These are phyloP conservation scores for Allium cepa DNA, from an alignment of 106 monocot species.

Conservation along the genomic window DNA sequence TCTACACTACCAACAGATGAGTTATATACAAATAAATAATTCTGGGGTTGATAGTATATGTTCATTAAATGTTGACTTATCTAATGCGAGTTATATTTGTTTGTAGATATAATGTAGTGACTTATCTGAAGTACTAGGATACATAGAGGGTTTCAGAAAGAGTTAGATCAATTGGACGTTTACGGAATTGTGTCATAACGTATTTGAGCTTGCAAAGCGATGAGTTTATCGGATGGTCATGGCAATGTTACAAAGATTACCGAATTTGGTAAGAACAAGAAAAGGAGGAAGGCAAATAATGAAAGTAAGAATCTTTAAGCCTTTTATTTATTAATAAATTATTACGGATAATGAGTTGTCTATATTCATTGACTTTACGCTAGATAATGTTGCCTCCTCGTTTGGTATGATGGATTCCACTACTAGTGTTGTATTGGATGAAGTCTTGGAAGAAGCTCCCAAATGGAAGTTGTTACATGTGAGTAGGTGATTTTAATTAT, in stretches of 20 bases:
- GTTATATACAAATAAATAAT: too few relatives aligned
- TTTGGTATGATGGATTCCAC: constrained; percentile 4
- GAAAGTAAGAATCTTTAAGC: too few relatives aligned
- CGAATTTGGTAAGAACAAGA: constrained; percentile 16
- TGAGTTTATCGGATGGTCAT: constrained; percentile 66
- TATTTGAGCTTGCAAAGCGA: constrained; percentile 89
- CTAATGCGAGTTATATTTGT: too few relatives aligned
- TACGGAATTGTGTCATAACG: constrained; percentile 91
- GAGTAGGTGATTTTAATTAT: constrained; percentile 58
- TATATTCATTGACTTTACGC: not conserved
- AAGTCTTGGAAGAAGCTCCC: constrained; percentile 89
- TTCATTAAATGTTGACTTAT: too few relatives aligned
- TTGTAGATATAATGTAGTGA: constrained; percentile 89
- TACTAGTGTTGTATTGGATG: constrained; percentile 51
- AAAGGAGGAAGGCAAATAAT: constrained; percentile 47
- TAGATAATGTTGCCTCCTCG: constrained; percentile 31
- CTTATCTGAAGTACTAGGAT: constrained; percentile 91
- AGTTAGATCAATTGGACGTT: constrained; percentile 87
- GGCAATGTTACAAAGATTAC: constrained; percentile 41
- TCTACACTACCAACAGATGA: too few relatives aligned
- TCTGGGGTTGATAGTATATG: too few relatives aligned
- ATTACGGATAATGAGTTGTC: too few relatives aligned
- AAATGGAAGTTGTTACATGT: constrained; percentile 99
- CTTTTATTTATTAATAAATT: too few relatives aligned
- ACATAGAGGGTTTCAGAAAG: constrained; percentile 89